These are phyloP conservation scores for Cucumis melo DNA, from an alignment of 306 rosid genomes.

Conservation along the genomic window DNA sequence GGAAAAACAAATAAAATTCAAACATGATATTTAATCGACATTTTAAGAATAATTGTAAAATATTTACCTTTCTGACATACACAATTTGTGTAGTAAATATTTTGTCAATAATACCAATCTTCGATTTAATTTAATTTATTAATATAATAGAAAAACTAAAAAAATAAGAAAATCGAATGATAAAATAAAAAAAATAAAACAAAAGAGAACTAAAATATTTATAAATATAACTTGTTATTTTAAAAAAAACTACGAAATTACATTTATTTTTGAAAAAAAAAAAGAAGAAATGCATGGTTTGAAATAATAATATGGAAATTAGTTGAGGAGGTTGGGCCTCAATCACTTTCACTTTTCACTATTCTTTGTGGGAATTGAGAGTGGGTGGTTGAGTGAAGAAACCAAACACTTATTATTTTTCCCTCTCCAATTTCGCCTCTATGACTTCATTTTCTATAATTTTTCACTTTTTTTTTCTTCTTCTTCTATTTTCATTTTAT, in stretches of 20 bases:
- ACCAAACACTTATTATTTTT: background rate
- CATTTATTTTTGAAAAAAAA: too few species aligned
- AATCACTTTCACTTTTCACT: background rate
- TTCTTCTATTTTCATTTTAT: background rate
- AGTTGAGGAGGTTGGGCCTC: background rate
- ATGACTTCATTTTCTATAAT: background rate
- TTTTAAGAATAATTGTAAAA: too few species aligned
- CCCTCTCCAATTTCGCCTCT: background rate
- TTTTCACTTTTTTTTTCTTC: background rate
- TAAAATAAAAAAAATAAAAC: too few species aligned
- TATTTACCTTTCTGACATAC: too few species aligned
- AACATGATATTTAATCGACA: background rate
- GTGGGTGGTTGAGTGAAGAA: slow-evolving; percentile 1
- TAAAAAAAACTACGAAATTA: too few species aligned
- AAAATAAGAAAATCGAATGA: too few species aligned
- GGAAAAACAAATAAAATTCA: background rate
- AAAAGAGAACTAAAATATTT: too few species aligned
- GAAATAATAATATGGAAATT: background rate
- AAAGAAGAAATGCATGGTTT: background rate
- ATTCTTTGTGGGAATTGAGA: background rate
- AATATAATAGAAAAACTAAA: too few species aligned
- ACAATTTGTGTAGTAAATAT: too few species aligned
- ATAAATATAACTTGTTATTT: too few species aligned
- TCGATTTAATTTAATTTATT: too few species aligned
- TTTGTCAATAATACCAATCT: too few species aligned